phyloP scores from a whole-genome alignment of 163 green algal species.

The Trebouxiophyceae sp. region DNA sequence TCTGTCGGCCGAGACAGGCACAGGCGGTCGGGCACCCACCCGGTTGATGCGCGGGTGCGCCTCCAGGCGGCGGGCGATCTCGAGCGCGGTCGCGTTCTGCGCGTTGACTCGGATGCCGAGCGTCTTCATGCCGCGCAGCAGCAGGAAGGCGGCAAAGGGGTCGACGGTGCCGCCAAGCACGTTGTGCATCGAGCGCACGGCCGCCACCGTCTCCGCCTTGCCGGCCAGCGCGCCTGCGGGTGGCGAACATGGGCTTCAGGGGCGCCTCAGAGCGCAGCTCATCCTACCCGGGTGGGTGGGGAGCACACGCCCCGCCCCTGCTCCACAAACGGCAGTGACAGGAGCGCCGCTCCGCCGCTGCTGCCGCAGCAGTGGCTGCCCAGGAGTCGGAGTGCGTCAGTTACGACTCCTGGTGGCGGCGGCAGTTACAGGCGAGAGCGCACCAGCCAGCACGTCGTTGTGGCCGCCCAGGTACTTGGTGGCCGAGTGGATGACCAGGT shows the following conservation, averaged over 20 bases:
- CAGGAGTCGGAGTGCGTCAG: too few relatives aligned
- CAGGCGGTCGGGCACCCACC: too few relatives aligned
- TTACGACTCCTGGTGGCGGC: too few relatives aligned
- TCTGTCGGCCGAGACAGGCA: too few relatives aligned
- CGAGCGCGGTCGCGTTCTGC: conserved; percentile 38
- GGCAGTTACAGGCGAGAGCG: too few relatives aligned
- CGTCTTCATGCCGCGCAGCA: conserved; percentile 98
- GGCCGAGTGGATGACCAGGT: conserved; percentile 97
- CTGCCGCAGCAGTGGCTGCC: too few relatives aligned
- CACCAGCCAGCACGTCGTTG: conserved; percentile 94
- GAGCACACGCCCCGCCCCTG: too few relatives aligned
- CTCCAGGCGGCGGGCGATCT: conserved; percentile 51
- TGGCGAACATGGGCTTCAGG: too few relatives aligned
- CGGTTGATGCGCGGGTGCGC: conserved; percentile 65
- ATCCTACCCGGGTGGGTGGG: too few relatives aligned
- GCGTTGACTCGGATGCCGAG: conserved; percentile 83
- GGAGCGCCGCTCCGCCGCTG: too few relatives aligned
- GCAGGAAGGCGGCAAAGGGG: conserved; percentile 92
- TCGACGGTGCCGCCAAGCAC: conserved; percentile 96
- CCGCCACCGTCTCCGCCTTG: conserved; percentile 36
- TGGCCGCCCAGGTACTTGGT: conserved; percentile 99
- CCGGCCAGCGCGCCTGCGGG: conserved; percentile 27
- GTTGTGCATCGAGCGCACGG: conserved; percentile 74
- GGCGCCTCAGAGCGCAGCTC: too few relatives aligned
- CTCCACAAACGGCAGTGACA: too few relatives aligned